A percentile compares a stretch with the other conserved stretches of the same genome.
Evolutionary conservation across 768 basidiomycete species (phyloP).

Genomic region (Serendipita sp.): DNA sequence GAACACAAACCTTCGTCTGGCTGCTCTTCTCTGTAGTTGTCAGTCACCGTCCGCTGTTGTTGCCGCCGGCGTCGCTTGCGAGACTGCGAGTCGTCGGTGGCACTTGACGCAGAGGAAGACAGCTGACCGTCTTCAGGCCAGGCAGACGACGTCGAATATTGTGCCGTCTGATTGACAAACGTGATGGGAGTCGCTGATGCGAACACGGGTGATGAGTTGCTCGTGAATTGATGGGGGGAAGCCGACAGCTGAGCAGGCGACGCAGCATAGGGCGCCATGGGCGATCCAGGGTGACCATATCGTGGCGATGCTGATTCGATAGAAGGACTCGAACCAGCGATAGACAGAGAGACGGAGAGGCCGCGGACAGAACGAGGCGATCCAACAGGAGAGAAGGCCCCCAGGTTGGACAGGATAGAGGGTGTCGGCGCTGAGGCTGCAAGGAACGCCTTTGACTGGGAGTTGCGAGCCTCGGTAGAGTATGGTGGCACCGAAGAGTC

Average conservation of each 20-base stretch:
- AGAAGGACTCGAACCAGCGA: background rate
- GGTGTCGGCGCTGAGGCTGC: background rate
- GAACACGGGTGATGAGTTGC: background rate
- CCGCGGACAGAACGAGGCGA: background rate
- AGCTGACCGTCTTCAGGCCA: background rate
- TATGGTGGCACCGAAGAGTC: background rate
- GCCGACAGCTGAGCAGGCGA: background rate
- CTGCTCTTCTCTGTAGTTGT: background rate
- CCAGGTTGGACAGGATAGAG: background rate
- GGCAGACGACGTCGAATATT: background rate
- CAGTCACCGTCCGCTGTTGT: background rate
- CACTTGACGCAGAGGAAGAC: background rate
- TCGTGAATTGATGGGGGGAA: background rate
- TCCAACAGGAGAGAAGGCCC: background rate
- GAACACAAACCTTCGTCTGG: background rate
- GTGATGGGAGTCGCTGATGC: background rate
- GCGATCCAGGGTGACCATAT: background rate
- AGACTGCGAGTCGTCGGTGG: background rate
- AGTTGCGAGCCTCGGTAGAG: background rate
- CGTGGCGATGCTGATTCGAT: background rate
- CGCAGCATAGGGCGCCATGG: background rate
- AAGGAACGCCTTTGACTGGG: background rate
- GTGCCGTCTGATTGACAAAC: slow-evolving; percentile 2
- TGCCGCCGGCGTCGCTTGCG: background rate
- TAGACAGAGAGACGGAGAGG: background rate